Evolutionary conservation across 495 filamentous ascomycete species (phyloP).

Genomic region (Schizothecium vesticola): DNA sequence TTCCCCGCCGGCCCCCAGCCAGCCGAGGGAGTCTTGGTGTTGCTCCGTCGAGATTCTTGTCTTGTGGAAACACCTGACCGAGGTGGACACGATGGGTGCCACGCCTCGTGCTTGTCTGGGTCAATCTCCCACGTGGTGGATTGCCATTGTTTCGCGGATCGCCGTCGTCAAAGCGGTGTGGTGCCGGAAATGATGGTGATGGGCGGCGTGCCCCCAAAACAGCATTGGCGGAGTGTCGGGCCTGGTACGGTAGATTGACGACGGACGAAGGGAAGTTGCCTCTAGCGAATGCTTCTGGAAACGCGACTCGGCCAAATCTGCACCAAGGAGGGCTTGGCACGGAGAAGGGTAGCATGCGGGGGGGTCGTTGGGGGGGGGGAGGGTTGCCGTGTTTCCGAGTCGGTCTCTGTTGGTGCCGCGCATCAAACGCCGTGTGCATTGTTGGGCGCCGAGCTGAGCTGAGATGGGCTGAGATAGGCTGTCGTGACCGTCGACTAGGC

Average conservation of each 20-base stretch:
- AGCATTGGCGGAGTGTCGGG: background rate
- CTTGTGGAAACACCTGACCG: background rate
- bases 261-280: background rate
- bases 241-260: background rate
- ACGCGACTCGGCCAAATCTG: background rate
- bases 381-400: background rate
- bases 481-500: background rate
- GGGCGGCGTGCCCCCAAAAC: background rate
- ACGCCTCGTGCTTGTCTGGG: background rate
- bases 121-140: background rate
- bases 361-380: background rate
- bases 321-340: background rate
- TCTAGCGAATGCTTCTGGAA: slow-evolving; percentile 12
- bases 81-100: background rate
- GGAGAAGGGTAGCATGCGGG: background rate
- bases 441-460: background rate
- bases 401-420: background rate
- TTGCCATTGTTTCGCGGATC: background rate
- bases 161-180: slow-evolving; percentile 6
- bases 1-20: background rate
- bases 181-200: slow-evolving; percentile 4
- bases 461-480: background rate
- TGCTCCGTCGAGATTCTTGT: background rate
- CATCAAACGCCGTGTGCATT: background rate
- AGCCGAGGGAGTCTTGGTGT: background rate